Conservation (phyloP, 257 asterid genomes). For the Leptodermis oblonga region DNA sequence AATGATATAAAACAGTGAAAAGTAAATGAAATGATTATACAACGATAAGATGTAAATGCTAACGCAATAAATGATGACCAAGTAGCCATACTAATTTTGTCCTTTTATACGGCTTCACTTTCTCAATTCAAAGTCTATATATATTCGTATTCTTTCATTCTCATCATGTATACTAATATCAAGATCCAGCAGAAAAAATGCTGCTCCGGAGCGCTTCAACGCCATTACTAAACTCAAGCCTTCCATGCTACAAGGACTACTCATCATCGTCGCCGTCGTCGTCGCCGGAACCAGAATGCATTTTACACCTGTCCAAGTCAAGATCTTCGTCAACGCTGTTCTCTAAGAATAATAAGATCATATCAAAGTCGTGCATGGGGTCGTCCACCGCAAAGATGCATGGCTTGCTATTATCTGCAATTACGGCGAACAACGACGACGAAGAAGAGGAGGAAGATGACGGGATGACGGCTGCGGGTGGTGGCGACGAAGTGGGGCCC, state of each 20-base stretch:
- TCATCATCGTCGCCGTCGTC: slow-evolving; percentile 9
- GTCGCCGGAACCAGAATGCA: slow-evolving; percentile 16
- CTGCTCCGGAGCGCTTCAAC: slow-evolving; percentile 42
- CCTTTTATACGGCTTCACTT: no score
- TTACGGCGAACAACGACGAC: slow-evolving; percentile 14
- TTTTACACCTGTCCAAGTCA: slow-evolving; percentile 11
- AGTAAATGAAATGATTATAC: no score
- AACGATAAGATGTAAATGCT: no score
- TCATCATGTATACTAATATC: no score
- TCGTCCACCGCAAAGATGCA: slow-evolving; percentile 24
- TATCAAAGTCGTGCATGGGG: slow-evolving; percentile 23
- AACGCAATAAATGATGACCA: no score
- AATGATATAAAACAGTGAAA: no score
- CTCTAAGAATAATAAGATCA: slow-evolving; percentile 2
- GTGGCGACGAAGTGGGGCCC: background rate
- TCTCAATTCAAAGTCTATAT: no score
- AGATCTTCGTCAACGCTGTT: slow-evolving; percentile 15
- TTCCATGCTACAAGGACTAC: slow-evolving; percentile 7
- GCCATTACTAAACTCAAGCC: slow-evolving; percentile 26
- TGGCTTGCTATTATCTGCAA: slow-evolving; percentile 6
- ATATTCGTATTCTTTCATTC: no score
- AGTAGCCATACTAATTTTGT: no score
- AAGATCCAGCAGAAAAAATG: no score
- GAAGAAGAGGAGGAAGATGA: slow-evolving; percentile 11
- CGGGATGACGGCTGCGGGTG: no score